phyloP scores from a whole-genome alignment of 805 yeast species.

The Candida patagonica region DNA sequence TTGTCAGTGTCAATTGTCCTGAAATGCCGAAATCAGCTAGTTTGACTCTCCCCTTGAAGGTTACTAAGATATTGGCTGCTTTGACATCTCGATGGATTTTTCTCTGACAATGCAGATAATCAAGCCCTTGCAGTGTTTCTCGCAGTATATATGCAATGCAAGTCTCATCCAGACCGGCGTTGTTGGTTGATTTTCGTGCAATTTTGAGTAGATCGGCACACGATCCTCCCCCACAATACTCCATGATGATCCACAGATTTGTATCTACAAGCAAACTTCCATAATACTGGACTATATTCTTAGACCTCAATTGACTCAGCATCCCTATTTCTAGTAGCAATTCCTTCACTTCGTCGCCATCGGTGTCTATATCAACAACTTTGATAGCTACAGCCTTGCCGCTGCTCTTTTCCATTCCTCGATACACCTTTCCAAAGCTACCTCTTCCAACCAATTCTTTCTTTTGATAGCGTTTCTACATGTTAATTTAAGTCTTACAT shows the following conservation, averaged over 20 bases:
- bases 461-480: constrained; percentile 3
- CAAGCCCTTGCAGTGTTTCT: constrained; percentile 60
- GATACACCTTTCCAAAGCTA: constrained; percentile 20
- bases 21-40: constrained; percentile 92
- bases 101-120: constrained; percentile 62
- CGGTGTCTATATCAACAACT: constrained; percentile 69
- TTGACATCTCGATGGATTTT: constrained; percentile 87
- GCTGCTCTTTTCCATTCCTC: constrained; percentile 27
- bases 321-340: constrained; percentile 61
- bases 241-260: constrained; percentile 86
- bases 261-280: constrained; percentile 57
- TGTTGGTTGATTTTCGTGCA: too few species aligned
- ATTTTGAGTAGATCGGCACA: constrained; percentile 48
- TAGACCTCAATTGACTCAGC: constrained; percentile 55
- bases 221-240: constrained; percentile 91
- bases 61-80: constrained; percentile 77
- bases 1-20: constrained; percentile 59
- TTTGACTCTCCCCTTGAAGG: constrained; percentile 61
- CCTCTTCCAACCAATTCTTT: constrained; percentile 18
- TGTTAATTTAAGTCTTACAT: background rate
- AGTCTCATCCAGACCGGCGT: background rate
- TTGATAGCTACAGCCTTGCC: constrained; percentile 68
- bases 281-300: constrained; percentile 53
- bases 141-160: constrained; percentile 49
- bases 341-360: constrained; percentile 43